Percentiles rank a stretch among this genome's conserved stretches.
These are phyloP conservation scores for Carallia pectinifolia DNA, from an alignment of 345 rosid species.

Conservation along the genomic window DNA sequence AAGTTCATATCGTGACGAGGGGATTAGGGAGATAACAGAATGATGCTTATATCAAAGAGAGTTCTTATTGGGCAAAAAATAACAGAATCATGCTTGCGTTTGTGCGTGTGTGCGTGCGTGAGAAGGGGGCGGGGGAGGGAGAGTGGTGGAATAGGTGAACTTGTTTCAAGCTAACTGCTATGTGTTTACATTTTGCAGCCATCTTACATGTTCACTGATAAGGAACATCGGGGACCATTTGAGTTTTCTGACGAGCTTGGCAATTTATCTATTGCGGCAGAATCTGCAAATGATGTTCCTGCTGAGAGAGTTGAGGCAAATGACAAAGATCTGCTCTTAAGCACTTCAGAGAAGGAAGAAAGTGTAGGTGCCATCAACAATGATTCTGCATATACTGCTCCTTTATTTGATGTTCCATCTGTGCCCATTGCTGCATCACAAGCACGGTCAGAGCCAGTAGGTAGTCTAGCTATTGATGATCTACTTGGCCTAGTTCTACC, in stretches of 20 bases:
- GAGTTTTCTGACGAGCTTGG: constrained; percentile 85
- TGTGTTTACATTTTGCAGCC: constrained; percentile 56
- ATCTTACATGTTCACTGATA: constrained; percentile 94
- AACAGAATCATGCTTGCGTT: too few species aligned
- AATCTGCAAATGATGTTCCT: constrained; percentile 55
- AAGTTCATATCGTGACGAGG: background rate
- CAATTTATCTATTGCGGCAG: constrained; percentile 61
- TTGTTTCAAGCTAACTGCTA: constrained; percentile 17
- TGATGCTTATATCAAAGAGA: too few species aligned
- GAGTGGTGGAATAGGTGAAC: background rate
- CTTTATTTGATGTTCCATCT: constrained; percentile 50
- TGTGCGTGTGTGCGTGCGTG: too few species aligned
- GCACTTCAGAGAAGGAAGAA: constrained; percentile 83
- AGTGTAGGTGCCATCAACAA: constrained; percentile 46
- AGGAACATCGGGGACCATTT: constrained; percentile 89
- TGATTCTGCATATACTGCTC: constrained; percentile 69
- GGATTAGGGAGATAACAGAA: background rate
- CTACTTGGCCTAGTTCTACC: constrained; percentile 72
- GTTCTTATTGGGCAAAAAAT: too few species aligned
- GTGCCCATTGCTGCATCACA: constrained; percentile 40
- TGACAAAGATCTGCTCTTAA: constrained; percentile 82
- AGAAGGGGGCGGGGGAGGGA: too few species aligned
- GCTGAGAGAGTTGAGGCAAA: constrained; percentile 73
- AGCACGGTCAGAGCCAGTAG: constrained; percentile 46
- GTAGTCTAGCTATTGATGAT: constrained; percentile 78